Conservation (phyloP, 495 filamentous ascomycete genomes). For the Xylaria nigripes region DNA sequence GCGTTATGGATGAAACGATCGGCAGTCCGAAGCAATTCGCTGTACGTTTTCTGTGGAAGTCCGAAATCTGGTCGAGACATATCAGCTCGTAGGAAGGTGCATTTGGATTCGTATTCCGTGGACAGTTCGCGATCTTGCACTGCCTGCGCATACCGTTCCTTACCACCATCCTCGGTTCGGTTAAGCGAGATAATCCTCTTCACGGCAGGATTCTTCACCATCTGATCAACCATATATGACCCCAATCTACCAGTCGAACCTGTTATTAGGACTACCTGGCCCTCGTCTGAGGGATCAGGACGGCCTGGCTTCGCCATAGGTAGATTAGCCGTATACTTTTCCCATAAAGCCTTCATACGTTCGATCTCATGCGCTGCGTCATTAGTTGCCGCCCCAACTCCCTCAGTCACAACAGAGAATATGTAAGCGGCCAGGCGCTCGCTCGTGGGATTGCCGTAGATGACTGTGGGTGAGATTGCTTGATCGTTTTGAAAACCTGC, state of each 20-base stretch:
- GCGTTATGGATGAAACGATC: conserved; percentile 54
- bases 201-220: conserved; percentile 32
- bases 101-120: conserved; percentile 28
- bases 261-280: conserved; percentile 46
- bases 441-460: conserved; percentile 35
- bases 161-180: conserved; percentile 34
- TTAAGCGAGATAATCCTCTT: conserved; percentile 50
- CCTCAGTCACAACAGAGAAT: conserved; percentile 16
- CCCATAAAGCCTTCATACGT: conserved; percentile 26
- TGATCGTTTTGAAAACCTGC: conserved; percentile 23
- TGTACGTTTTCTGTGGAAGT: conserved; percentile 30
- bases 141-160: conserved; percentile 23
- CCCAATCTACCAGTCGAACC: conserved; percentile 54
- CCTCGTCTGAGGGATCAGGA: conserved; percentile 25
- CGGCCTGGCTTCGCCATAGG: conserved; percentile 21
- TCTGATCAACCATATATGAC: conserved; percentile 44
- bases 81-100: conserved; percentile 44
- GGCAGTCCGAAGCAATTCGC: conserved; percentile 27
- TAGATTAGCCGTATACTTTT: conserved; percentile 33
- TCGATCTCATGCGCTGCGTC: conserved; percentile 19
- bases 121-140: conserved; percentile 30
- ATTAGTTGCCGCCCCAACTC: conserved; percentile 1
- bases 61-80: conserved; percentile 40
- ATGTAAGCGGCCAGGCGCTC: conserved; percentile 26
- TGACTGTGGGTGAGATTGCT: conserved; percentile 27